Conservation (phyloP, 352 stramenopile genomes). For the Phytopythium vexans region DNA sequence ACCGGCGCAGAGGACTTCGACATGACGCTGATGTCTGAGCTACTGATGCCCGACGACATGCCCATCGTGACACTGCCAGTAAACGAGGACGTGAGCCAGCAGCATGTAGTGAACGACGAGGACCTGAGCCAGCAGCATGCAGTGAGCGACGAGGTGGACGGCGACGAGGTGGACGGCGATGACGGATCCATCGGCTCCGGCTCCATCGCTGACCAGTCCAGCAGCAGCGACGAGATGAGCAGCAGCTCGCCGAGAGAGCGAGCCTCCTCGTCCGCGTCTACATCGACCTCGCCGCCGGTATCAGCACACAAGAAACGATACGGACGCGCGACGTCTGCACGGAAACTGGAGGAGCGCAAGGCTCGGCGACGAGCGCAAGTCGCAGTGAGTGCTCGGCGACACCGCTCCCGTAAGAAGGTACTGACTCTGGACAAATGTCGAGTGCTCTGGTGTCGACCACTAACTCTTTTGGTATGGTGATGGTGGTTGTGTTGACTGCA, state of each 20-base stretch:
- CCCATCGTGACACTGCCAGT: too few relatives aligned
- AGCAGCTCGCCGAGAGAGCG: too few relatives aligned
- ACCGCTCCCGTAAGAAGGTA: slow-evolving; percentile 46
- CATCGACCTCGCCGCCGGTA: too few relatives aligned
- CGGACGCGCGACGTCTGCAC: not conserved
- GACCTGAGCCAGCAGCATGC: too few relatives aligned
- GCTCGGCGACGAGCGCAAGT: slow-evolving; percentile 25
- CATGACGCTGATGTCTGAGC: slow-evolving; percentile 45
- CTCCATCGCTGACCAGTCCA: not conserved
- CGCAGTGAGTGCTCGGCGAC: slow-evolving; percentile 32
- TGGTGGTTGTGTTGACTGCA: not conserved
- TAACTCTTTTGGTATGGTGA: too few relatives aligned
- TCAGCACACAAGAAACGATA: not conserved
- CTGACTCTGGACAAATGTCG: not conserved
- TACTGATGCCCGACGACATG: slow-evolving; percentile 40
- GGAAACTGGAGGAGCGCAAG: slow-evolving; percentile 13
- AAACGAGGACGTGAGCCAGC: too few relatives aligned
- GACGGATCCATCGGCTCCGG: not conserved
- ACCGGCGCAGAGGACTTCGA: slow-evolving; percentile 20
- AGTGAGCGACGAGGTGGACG: slow-evolving; percentile 6
- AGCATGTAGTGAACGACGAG: slow-evolving; percentile 15
- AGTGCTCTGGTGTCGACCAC: too few relatives aligned
- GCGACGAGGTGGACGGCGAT: slow-evolving; percentile 4
- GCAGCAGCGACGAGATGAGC: not conserved
- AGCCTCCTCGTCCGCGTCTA: not conserved